These are phyloP conservation scores for Kockiozyma suomiensis DNA, from an alignment of 805 yeast species.

Conservation along the genomic window DNA sequence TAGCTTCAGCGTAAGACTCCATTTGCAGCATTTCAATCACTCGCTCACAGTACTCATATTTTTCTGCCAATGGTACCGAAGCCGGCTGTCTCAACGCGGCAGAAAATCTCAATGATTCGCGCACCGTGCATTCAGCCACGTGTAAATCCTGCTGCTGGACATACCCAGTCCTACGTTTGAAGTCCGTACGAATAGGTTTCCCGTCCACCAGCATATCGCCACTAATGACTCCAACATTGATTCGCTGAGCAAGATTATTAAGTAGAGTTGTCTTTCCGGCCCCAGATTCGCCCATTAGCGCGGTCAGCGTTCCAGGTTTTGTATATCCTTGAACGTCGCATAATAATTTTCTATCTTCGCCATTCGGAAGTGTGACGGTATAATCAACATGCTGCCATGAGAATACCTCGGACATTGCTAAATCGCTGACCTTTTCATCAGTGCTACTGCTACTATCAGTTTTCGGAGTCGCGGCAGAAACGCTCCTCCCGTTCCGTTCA, in stretches of 20 bases:
- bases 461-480: not conserved
- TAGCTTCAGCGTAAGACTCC: slow-evolving; percentile 73
- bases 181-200: slow-evolving; percentile 60
- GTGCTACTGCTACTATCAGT: not conserved
- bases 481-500: not conserved
- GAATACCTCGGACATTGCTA: slow-evolving; percentile 43
- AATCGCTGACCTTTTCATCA: not conserved
- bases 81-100: slow-evolving; percentile 73
- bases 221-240: slow-evolving; percentile 68
- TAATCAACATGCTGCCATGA: slow-evolving; percentile 67
- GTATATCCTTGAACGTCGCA: slow-evolving; percentile 69
- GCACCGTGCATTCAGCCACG: slow-evolving; percentile 67
- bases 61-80: slow-evolving; percentile 58
- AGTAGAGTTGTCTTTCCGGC: slow-evolving; percentile 82
- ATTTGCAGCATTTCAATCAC: slow-evolving; percentile 68
- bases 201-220: slow-evolving; percentile 77
- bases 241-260: slow-evolving; percentile 71
- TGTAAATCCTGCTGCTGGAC: slow-evolving; percentile 83
- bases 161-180: slow-evolving; percentile 77
- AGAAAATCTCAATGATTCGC: slow-evolving; percentile 72
- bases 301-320: slow-evolving; percentile 79
- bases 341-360: slow-evolving; percentile 45
- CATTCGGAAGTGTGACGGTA: slow-evolving; percentile 51
- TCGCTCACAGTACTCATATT: slow-evolving; percentile 67
- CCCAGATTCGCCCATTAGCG: slow-evolving; percentile 85